phyloP scores from a whole-genome alignment of 108 stramenopile genomes.

The Fragilaria crotonensis region DNA sequence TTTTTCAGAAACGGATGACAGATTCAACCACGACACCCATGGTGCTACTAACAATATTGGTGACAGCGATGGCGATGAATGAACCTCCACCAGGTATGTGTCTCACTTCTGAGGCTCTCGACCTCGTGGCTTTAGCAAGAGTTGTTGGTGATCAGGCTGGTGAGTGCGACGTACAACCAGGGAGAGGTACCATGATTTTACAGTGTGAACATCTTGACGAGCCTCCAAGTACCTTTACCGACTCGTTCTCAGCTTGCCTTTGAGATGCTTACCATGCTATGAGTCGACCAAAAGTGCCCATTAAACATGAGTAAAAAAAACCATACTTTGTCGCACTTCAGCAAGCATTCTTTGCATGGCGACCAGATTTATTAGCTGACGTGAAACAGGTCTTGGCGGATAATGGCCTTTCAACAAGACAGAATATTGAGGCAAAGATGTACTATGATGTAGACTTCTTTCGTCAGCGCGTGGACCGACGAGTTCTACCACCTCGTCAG shows the following conservation, averaged over 20 bases:
- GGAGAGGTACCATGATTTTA: neutral
- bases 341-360: neutral
- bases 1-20: no score
- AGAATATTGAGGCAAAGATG: neutral
- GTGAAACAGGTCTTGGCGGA: neutral
- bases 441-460: neutral
- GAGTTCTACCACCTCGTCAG: conserved; percentile 2
- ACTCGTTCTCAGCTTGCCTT: conserved; percentile 8
- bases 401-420: neutral
- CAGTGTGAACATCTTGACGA: conserved; percentile 6
- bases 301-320: conserved; percentile 7
- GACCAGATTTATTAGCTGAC: neutral
- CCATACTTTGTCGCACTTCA: conserved; percentile 4
- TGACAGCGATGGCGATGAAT: no score
- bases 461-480: neutral
- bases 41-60: no score
- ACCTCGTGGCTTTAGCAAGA: no score
- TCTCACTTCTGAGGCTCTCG: no score
- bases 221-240: conserved; percentile 10
- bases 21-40: no score
- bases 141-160: no score
- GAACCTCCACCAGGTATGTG: no score
- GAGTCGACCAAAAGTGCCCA: conserved; percentile 1
- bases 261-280: conserved; percentile 26
- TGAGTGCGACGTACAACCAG: no score